Conservation (phyloP, 306 rosid species). For the Prunus padus region DNA sequence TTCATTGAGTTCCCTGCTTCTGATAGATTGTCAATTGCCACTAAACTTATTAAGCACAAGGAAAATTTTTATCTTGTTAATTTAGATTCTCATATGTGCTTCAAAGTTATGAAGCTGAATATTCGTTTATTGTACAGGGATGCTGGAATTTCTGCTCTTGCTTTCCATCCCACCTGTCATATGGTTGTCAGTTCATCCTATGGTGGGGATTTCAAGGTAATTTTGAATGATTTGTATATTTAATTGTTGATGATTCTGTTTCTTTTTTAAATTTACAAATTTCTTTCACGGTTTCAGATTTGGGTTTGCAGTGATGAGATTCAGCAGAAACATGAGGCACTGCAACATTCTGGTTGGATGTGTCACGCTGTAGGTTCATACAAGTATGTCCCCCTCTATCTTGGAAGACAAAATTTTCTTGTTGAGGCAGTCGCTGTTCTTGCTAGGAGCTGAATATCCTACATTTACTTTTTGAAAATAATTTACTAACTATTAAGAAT, state of each 20-base stretch:
- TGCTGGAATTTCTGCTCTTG: conserved; percentile 71
- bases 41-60: neutral
- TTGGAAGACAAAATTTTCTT: conserved; percentile 14
- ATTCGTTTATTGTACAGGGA: conserved; percentile 50
- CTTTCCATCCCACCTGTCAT: conserved; percentile 66
- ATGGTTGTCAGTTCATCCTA: conserved; percentile 85
- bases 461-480: neutral
- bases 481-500: neutral
- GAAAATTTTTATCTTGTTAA: neutral
- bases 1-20: neutral
- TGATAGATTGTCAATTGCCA: neutral
- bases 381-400: conserved; percentile 53
- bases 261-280: conserved; percentile 15
- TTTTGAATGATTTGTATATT: neutral
- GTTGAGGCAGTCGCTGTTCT: neutral
- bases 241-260: neutral
- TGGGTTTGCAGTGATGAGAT: conserved; percentile 71
- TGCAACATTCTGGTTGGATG: conserved; percentile 72
- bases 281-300: conserved; percentile 50
- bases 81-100: neutral
- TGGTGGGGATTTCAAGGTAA: conserved; percentile 97
- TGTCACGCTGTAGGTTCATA: conserved; percentile 96
- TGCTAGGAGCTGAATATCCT: neutral
- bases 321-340: conserved; percentile 42
- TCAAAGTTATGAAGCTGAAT: conserved; percentile 21